Percentiles rank a stretch among this genome's conserved stretches.
These are phyloP conservation scores for Daldinia sp. DNA, from an alignment of 2,329 filamentous ascomycete species.

Conservation along the genomic window DNA sequence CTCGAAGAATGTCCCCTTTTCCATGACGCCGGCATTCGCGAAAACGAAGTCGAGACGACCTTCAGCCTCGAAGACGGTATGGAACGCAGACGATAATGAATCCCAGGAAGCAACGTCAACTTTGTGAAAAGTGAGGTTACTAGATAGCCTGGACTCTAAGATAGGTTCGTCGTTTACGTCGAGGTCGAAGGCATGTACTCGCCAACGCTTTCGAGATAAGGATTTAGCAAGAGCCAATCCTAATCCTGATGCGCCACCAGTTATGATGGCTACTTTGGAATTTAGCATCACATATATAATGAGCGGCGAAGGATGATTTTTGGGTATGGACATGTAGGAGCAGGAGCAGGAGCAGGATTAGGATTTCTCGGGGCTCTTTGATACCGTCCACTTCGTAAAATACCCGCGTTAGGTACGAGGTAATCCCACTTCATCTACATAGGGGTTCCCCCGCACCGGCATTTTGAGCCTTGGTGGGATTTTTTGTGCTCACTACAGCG, in stretches of 20 bases:
- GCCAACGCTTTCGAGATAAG: constrained; percentile 37
- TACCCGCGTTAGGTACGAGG: neutral
- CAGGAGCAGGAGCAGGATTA: too few species aligned
- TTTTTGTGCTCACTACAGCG: neutral
- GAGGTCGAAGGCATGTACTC: constrained; percentile 37
- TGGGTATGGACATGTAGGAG: too few species aligned
- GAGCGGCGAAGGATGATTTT: neutral
- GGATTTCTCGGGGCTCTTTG: neutral
- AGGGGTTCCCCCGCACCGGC: constrained; percentile 36
- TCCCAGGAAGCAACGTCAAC: constrained; percentile 35
- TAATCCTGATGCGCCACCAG: constrained; percentile 40
- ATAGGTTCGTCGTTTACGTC: constrained; percentile 11
- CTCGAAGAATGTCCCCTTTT: constrained; percentile 39
- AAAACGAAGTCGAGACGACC: constrained; percentile 39
- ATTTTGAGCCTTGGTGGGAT: constrained; percentile 11
- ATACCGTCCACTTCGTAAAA: neutral
- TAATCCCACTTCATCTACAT: neutral
- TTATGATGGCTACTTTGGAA: constrained; percentile 38
- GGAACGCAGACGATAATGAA: constrained; percentile 33
- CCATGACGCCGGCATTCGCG: constrained; percentile 40
- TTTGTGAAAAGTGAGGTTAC: constrained; percentile 23
- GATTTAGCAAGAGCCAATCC: constrained; percentile 39
- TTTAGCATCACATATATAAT: constrained; percentile 10
- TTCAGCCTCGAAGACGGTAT: constrained; percentile 29
- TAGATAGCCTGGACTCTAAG: neutral